Evolutionary conservation across 2,329 filamentous ascomycete genomes (phyloP).

Genomic region (Penicillium sp.): DNA sequence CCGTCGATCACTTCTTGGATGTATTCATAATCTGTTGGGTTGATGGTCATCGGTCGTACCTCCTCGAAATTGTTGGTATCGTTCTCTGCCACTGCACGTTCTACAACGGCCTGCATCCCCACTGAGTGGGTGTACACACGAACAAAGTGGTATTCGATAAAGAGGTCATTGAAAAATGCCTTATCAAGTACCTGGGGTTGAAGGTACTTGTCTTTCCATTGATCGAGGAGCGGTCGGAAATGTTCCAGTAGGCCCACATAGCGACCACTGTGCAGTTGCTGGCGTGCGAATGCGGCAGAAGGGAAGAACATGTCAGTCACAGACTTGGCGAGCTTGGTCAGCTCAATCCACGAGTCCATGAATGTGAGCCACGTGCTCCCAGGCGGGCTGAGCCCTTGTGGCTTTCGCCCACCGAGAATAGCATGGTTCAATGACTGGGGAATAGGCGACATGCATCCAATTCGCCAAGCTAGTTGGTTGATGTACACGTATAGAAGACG

Average conservation of each 20-base stretch:
- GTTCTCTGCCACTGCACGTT: constrained; percentile 48
- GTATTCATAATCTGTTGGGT: constrained; percentile 55
- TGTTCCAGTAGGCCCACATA: constrained; percentile 53
- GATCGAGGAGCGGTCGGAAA: constrained; percentile 39
- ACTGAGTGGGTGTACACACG: constrained; percentile 48
- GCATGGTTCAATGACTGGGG: constrained; percentile 45
- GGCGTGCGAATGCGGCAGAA: constrained; percentile 35
- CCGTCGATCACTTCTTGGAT: constrained; percentile 59
- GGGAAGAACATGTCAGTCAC: constrained; percentile 58
- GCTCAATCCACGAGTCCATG: constrained; percentile 55
- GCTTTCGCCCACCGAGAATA: constrained; percentile 31
- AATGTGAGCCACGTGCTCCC: constrained; percentile 53
- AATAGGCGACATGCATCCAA: constrained; percentile 55
- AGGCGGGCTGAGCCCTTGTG: constrained; percentile 39
- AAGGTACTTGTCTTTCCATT: constrained; percentile 41
- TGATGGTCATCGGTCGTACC: constrained; percentile 47
- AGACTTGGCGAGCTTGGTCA: constrained; percentile 52
- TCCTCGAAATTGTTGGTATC: constrained; percentile 34
- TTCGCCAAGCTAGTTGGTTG: constrained; percentile 53
- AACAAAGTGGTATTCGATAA: constrained; percentile 55
- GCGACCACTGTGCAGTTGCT: constrained; percentile 47
- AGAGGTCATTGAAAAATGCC: constrained; percentile 51
- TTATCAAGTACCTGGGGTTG: constrained; percentile 32
- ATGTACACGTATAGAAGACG: constrained; percentile 50
- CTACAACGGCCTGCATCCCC: constrained; percentile 59